These are phyloP conservation scores for Cichorium intybus DNA, from an alignment of 140 eudicot genomes.

Conservation along the genomic window DNA sequence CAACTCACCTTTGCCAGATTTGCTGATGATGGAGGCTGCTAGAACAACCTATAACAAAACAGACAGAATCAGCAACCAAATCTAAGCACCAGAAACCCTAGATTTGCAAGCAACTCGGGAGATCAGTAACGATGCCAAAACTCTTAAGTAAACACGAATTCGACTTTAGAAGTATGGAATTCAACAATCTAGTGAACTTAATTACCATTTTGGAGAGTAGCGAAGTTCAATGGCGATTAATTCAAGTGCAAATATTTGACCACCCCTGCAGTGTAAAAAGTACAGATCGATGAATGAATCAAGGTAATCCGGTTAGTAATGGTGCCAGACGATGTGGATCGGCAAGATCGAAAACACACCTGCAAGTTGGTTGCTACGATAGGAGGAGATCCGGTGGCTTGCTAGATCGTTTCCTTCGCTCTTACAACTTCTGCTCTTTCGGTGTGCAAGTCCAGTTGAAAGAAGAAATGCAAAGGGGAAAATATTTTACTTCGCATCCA, in stretches of 20 bases:
- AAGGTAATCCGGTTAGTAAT: not conserved
- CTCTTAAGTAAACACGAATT: conserved; percentile 1
- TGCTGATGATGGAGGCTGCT: conserved; percentile 78
- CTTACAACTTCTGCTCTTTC: not conserved
- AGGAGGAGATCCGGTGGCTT: conserved; percentile 21
- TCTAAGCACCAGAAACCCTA: conserved; percentile 29
- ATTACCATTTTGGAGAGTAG: conserved; percentile 31
- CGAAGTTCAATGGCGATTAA: conserved; percentile 19
- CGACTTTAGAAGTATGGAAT: not conserved
- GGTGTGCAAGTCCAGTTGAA: not conserved
- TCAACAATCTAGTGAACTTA: conserved; percentile 7
- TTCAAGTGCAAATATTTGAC: conserved; percentile 10
- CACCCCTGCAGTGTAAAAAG: conserved; percentile 12
- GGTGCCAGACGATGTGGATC: not conserved
- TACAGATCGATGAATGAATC: conserved; percentile 4
- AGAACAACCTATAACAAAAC: conserved; percentile 63
- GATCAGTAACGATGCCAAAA: conserved; percentile 7
- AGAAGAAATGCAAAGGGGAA: conserved; percentile 5
- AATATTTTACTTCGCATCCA: not conserved
- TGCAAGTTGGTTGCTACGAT: not conserved
- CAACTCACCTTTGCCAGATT: conserved; percentile 85
- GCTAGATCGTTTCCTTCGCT: conserved; percentile 17
- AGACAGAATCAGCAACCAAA: conserved; percentile 11
- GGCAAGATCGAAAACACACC: not conserved
- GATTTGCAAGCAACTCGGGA: not conserved